Conservation (phyloP, 106 monocot genomes). For the Phalaenopsis equestris region DNA sequence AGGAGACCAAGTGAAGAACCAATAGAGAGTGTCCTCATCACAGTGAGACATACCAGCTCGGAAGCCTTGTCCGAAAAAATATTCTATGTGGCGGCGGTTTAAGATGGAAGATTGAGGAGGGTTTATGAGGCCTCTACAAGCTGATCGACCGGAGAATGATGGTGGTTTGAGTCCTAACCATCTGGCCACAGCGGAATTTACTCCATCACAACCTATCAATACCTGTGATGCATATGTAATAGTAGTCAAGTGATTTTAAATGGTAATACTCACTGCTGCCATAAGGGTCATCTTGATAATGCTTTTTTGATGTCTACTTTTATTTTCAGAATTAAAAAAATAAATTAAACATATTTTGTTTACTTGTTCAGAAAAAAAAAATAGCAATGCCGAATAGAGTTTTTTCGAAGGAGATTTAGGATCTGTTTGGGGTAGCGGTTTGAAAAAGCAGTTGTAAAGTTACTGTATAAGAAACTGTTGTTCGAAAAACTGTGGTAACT, state of each 20-base stretch:
- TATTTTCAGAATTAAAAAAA: too few relatives aligned
- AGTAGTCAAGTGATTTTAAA: neutral
- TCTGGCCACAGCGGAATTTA: slow-evolving; percentile 53
- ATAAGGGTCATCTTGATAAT: too few relatives aligned
- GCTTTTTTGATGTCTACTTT: too few relatives aligned
- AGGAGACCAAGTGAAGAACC: slow-evolving; percentile 62
- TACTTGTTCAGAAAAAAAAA: too few relatives aligned
- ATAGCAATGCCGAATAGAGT: too few relatives aligned
- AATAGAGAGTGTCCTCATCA: slow-evolving; percentile 44
- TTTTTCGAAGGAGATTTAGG: too few relatives aligned
- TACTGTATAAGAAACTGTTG: too few relatives aligned
- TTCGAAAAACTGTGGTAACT: too few relatives aligned
- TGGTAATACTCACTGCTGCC: too few relatives aligned
- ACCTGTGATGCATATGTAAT: slow-evolving; percentile 19
- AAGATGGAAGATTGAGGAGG: slow-evolving; percentile 5
- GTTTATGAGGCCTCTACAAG: slow-evolving; percentile 32
- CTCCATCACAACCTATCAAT: slow-evolving; percentile 69
- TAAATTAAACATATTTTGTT: too few relatives aligned
- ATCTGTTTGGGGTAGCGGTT: too few relatives aligned
- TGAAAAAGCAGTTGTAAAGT: too few relatives aligned
- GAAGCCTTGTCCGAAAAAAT: slow-evolving; percentile 32
- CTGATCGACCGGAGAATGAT: slow-evolving; percentile 28
- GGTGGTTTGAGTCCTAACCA: slow-evolving; percentile 51
- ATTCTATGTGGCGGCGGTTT: slow-evolving; percentile 22
- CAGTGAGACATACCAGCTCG: slow-evolving; percentile 36